Evolutionary conservation across 2,329 filamentous ascomycete genomes (phyloP), one percentile per base, ranked within the genome.

Genomic region (Ophiocordyceps camponoti-leonardi): DNA sequence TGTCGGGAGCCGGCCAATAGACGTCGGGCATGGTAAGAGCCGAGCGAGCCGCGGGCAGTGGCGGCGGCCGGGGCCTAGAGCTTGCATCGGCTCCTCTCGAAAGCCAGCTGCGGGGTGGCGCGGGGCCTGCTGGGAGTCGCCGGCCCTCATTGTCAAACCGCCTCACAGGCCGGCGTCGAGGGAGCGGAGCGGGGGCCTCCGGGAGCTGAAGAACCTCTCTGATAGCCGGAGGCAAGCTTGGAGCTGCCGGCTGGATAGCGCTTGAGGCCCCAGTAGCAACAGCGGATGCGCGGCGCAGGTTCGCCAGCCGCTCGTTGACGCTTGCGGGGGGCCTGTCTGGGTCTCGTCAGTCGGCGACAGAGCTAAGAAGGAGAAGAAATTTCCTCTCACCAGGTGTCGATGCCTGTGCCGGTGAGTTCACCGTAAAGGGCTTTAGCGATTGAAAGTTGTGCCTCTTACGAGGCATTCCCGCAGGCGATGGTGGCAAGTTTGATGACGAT

Each of bases 221-320:
- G 53, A 81, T 68, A 45, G 67, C 62, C 5, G 77, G 76, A 45
- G 75, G 77, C 2, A 81, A 66, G 48, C 71, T 77, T n/a, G 72
- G 74, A 30, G 59, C 54, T 46, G 58, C 58, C 43, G 58, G 53
- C 47, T 59, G 53, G 50, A 55, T 52, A 48, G 54, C 49, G 46
- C 52, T 51, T 43, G 60, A 55, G 44, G 53, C 46, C 16, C 56
- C 53, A 6, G 56, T 50, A 45, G 52, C 54, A 35, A 55, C 51
- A 42, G 63, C 64, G 45, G 63, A 62, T 53, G 63, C 62, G 53
- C 68, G 71, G 54, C 77, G 74, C 52, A 78, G 57, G 49, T 67
- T 70, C 49, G 72, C 68, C 54, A 81, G 69, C 49, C 78, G 63
- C 50, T 79, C 71, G 57, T 81, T 81, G 56, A 81, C 77, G 48